Evolutionary conservation across 2,329 filamentous ascomycete species (phyloP).

Genomic region (Rutstroemia sydowiana): DNA sequence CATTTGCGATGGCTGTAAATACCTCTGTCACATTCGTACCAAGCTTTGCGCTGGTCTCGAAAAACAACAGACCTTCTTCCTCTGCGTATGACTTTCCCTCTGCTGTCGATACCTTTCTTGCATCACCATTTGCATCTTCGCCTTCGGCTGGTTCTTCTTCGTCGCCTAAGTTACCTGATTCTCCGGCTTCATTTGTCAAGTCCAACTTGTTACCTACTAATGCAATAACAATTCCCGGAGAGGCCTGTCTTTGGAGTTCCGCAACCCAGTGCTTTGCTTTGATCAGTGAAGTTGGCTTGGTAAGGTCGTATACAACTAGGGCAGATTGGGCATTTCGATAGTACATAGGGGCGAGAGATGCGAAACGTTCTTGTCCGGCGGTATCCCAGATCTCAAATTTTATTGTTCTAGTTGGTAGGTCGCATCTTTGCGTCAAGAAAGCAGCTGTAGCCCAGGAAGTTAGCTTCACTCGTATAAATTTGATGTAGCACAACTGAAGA

Average conservation of each 20-base stretch:
- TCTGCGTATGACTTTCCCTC: slow-evolving; percentile 92
- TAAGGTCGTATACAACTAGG: slow-evolving; percentile 97
- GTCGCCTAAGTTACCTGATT: slow-evolving; percentile 42
- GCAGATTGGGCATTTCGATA: slow-evolving; percentile 98
- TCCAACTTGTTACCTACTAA: slow-evolving; percentile 97
- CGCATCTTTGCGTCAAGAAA: slow-evolving; percentile 98
- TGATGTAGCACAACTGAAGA: neutral
- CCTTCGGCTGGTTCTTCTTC: slow-evolving; percentile 40
- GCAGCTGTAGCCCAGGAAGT: slow-evolving; percentile 53
- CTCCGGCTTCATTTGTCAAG: slow-evolving; percentile 57
- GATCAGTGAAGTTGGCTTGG: slow-evolving; percentile 87
- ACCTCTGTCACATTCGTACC: slow-evolving; percentile 91
- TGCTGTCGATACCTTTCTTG: slow-evolving; percentile 80
- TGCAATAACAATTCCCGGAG: slow-evolving; percentile 92
- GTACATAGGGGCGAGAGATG: slow-evolving; percentile 96
- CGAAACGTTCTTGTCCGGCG: slow-evolving; percentile 94
- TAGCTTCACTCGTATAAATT: neutral
- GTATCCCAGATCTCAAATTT: slow-evolving; percentile 98
- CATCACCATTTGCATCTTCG: slow-evolving; percentile 61
- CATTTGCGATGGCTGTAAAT: slow-evolving; percentile 96
- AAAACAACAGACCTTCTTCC: slow-evolving; percentile 89
- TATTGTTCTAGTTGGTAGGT: slow-evolving; percentile 84
- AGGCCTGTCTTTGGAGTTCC: slow-evolving; percentile 92
- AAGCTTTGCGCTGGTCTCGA: slow-evolving; percentile 96
- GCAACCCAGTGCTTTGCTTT: slow-evolving; percentile 99